phyloP scores from a whole-genome alignment of 108 stramenopile genomes.

The Seminavis robusta region DNA sequence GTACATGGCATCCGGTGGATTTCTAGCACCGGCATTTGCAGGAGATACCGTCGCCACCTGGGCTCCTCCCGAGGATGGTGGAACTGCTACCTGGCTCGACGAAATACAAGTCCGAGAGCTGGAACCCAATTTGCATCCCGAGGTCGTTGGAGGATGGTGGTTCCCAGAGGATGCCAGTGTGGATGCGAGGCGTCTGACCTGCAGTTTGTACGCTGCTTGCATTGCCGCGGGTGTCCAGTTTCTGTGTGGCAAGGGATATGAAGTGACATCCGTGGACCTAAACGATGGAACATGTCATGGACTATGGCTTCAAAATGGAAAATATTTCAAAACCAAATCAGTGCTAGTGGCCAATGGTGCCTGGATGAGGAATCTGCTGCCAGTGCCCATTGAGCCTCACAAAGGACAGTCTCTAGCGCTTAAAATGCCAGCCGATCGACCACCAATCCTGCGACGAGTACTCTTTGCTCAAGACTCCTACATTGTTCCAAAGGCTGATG shows the following conservation, averaged over 20 bases:
- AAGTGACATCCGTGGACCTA: constrained; percentile 60
- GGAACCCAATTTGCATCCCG: constrained; percentile 73
- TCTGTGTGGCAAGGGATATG: constrained; percentile 52
- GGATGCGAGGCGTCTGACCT: constrained; percentile 78
- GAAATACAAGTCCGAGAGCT: constrained; percentile 74
- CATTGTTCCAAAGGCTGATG: constrained; percentile 94
- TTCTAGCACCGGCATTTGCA: constrained; percentile 90
- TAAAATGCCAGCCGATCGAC: constrained; percentile 58
- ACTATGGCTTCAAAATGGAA: constrained; percentile 57
- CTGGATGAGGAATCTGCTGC: constrained; percentile 91
- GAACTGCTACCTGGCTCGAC: constrained; percentile 78
- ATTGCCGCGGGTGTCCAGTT: constrained; percentile 82
- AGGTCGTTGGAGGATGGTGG: constrained; percentile 94
- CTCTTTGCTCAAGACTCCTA: constrained; percentile 91
- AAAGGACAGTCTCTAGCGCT: constrained; percentile 91
- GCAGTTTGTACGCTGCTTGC: constrained; percentile 71
- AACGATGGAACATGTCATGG: constrained; percentile 44
- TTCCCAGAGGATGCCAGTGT: constrained; percentile 93
- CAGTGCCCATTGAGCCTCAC: constrained; percentile 87
- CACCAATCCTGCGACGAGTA: constrained; percentile 69
- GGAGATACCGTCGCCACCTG: constrained; percentile 87
- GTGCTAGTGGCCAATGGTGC: constrained; percentile 86
- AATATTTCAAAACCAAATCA: constrained; percentile 42
- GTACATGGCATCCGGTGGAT: constrained; percentile 84
- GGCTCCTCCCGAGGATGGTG: constrained; percentile 65